Evolutionary conservation across 768 basidiomycete species (phyloP).

Genomic region (Russula olivacea): DNA sequence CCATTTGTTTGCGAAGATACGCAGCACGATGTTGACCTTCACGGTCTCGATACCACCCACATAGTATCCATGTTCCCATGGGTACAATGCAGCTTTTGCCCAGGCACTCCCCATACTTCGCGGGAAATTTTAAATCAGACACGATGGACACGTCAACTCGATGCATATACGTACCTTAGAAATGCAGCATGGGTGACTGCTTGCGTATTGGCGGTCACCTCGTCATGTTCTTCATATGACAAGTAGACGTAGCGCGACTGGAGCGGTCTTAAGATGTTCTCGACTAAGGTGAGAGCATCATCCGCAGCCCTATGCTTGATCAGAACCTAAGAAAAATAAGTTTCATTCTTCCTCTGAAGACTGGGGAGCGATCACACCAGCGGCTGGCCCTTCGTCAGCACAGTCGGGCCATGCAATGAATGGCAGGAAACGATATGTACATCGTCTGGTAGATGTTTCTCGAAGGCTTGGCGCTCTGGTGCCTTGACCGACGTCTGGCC

Average conservation of each 20-base stretch:
- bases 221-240: slow-evolving; percentile 94
- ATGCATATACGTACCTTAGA: slow-evolving; percentile 54
- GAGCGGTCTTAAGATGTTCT: slow-evolving; percentile 74
- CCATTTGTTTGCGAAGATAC: slow-evolving; percentile 97
- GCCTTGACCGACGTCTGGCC: slow-evolving; percentile 98
- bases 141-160: not conserved
- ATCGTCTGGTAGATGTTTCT: slow-evolving; percentile 78
- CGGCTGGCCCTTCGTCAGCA: slow-evolving; percentile 84
- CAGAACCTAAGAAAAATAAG: slow-evolving; percentile 52
- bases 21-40: slow-evolving; percentile 93
- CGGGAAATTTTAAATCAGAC: not conserved
- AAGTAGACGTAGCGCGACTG: slow-evolving; percentile 85
- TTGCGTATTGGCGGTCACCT: slow-evolving; percentile 96
- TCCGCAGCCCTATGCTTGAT: slow-evolving; percentile 80
- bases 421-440: slow-evolving; percentile 89
- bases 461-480: slow-evolving; percentile 86
- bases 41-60: slow-evolving; percentile 97
- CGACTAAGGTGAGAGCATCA: slow-evolving; percentile 69
- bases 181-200: slow-evolving; percentile 98
- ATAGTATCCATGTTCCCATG: slow-evolving; percentile 94
- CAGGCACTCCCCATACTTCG: slow-evolving; percentile 97
- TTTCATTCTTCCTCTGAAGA: not conserved
- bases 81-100: slow-evolving; percentile 69
- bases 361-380: slow-evolving; percentile 47
- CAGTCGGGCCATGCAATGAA: slow-evolving; percentile 89